Conservation (phyloP, 495 filamentous ascomycete species). For the Aspergillus nanangensis region DNA sequence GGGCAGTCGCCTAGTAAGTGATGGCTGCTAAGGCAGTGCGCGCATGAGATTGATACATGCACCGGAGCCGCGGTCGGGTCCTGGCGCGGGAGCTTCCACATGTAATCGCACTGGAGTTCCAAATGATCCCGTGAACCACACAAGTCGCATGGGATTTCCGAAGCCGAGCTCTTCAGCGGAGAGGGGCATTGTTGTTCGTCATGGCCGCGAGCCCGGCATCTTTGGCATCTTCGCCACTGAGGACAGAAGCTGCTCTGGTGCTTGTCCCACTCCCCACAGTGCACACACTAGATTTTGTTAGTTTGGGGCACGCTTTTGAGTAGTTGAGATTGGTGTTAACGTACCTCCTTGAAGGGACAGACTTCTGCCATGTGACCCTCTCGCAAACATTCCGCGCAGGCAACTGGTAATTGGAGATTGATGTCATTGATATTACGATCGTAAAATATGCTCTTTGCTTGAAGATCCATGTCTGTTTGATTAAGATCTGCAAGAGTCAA, state of each 20-base stretch:
- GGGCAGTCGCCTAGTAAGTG: constrained; percentile 49
- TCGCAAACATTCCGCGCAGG: constrained; percentile 40
- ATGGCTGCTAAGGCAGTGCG: constrained; percentile 38
- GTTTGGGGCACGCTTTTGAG: not conserved
- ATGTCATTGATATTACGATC: constrained; percentile 55
- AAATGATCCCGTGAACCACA: constrained; percentile 37
- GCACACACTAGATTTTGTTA: constrained; percentile 24
- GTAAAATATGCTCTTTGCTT: constrained; percentile 45
- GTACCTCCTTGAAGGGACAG: constrained; percentile 42
- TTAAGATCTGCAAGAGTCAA: constrained; percentile 37
- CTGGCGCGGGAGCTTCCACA: constrained; percentile 32
- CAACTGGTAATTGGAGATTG: constrained; percentile 61
- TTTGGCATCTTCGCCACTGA: constrained; percentile 35
- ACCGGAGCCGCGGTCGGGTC: constrained; percentile 20
- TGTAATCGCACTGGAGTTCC: constrained; percentile 38
- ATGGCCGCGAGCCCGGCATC: constrained; percentile 46
- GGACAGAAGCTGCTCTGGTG: constrained; percentile 39
- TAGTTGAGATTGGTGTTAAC: constrained; percentile 10
- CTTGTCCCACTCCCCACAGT: constrained; percentile 37
- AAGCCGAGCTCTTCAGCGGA: constrained; percentile 29
- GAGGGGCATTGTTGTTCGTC: constrained; percentile 31
- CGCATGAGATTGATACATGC: constrained; percentile 42
- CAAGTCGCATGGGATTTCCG: constrained; percentile 41
- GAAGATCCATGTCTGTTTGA: constrained; percentile 36
- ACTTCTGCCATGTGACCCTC: constrained; percentile 42